These are phyloP conservation scores for Xylariales sp. DNA, from an alignment of 2,329 filamentous ascomycete genomes.

Conservation along the genomic window DNA sequence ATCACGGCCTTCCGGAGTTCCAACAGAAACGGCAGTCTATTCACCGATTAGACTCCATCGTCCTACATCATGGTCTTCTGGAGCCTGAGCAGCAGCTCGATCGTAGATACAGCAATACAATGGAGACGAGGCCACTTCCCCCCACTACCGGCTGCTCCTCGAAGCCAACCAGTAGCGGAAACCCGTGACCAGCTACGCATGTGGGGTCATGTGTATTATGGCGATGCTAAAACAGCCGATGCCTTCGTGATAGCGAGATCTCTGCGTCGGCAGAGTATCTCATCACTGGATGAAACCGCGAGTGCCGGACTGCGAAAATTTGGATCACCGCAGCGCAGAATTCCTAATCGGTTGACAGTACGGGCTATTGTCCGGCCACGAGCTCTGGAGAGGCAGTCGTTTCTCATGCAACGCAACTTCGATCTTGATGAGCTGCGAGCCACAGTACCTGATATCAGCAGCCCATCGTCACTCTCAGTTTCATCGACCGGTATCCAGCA, in stretches of 20 bases:
- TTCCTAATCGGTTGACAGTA: slow-evolving; percentile 28
- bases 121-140: background rate
- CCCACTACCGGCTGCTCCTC: slow-evolving; percentile 9
- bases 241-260: slow-evolving; percentile 40
- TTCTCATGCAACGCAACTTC: slow-evolving; percentile 46
- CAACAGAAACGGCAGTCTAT: too few relatives aligned
- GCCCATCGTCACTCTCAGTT: slow-evolving; percentile 16
- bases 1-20: too few relatives aligned
- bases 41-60: background rate
- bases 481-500: too few relatives aligned
- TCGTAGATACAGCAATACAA: background rate
- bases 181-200: slow-evolving; percentile 32
- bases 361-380: slow-evolving; percentile 40
- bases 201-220: slow-evolving; percentile 38
- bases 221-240: slow-evolving; percentile 36
- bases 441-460: slow-evolving; percentile 33
- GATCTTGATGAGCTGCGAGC: slow-evolving; percentile 43
- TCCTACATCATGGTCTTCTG: background rate
- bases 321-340: slow-evolving; percentile 4
- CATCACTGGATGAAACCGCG: slow-evolving; percentile 7
- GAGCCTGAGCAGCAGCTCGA: background rate
- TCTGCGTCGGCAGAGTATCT: slow-evolving; percentile 30
- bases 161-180: slow-evolving; percentile 13
- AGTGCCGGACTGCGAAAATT: background rate
- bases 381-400: slow-evolving; percentile 35